phyloP scores from a whole-genome alignment of 2,329 filamentous ascomycete genomes.

The Trichophaea hybrida region DNA sequence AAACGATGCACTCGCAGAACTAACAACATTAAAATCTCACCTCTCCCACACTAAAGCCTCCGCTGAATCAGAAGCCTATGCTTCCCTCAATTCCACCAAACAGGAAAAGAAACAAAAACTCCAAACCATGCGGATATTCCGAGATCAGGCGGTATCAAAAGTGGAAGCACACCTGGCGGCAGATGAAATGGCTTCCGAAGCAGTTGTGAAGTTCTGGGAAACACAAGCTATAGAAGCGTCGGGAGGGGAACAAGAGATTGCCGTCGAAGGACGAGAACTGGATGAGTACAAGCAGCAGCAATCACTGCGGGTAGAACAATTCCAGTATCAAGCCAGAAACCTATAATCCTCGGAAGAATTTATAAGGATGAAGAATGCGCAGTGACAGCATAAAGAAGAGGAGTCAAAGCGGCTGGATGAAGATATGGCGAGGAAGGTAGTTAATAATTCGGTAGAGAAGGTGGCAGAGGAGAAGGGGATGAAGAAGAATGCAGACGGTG shows the following conservation, averaged over 20 bases:
- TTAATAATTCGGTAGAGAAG: neutral
- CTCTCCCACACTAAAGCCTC: neutral
- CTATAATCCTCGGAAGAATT: no score
- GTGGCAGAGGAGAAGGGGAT: conserved; percentile 5
- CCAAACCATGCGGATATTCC: neutral
- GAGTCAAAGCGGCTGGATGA: neutral
- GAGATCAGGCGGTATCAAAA: neutral
- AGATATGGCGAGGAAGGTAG: neutral
- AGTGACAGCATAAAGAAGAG: no score
- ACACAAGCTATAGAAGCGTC: neutral
- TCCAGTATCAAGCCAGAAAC: no score
- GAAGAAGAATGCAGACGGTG: neutral
- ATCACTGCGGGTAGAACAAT: no score
- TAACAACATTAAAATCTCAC: neutral
- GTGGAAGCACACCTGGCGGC: neutral
- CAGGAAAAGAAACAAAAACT: neutral
- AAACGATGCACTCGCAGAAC: neutral
- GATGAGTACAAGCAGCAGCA: neutral
- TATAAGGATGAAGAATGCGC: no score
- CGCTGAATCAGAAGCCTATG: neutral
- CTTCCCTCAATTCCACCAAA: neutral
- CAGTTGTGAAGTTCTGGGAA: neutral
- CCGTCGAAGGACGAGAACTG: neutral
- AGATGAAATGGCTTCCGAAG: neutral
- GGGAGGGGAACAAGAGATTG: neutral